Evolutionary conservation across 2,329 filamentous ascomycete species (phyloP).

Genomic region (Fusarium xyrophilum): DNA sequence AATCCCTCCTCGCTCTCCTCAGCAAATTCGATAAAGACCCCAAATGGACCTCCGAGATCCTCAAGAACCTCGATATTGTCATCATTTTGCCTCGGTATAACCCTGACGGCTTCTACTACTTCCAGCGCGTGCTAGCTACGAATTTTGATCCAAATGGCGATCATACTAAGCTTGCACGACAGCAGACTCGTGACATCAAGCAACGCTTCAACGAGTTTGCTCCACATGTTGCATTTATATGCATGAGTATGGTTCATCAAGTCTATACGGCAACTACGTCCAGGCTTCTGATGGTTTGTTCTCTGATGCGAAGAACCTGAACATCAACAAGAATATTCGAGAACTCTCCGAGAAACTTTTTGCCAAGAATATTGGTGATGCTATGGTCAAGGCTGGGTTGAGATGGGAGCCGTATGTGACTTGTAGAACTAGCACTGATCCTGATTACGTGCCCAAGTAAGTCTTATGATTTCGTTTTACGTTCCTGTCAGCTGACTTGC

Average conservation of each 20-base stretch:
- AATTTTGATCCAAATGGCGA: slow-evolving; percentile 46
- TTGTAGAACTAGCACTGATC: slow-evolving; percentile 27
- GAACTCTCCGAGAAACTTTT: slow-evolving; percentile 42
- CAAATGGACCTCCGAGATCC: slow-evolving; percentile 41
- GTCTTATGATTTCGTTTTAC: accelerated
- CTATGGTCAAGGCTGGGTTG: slow-evolving; percentile 40
- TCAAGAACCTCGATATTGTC: slow-evolving; percentile 42
- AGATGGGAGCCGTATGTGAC: slow-evolving; percentile 44
- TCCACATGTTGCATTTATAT: slow-evolving; percentile 46
- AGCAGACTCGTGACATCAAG: slow-evolving; percentile 45
- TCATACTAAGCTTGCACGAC: slow-evolving; percentile 44
- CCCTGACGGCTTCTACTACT: slow-evolving; percentile 46
- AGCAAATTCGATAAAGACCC: slow-evolving; percentile 43
- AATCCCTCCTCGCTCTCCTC: slow-evolving; percentile 42
- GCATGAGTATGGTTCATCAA: slow-evolving; percentile 42
- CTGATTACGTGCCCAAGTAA: slow-evolving; percentile 18
- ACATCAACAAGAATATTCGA: slow-evolving; percentile 44
- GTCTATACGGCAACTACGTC: slow-evolving; percentile 30
- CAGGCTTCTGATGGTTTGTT: slow-evolving; percentile 44
- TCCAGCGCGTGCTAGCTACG: slow-evolving; percentile 42
- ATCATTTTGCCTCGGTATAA: slow-evolving; percentile 45
- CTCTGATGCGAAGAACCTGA: slow-evolving; percentile 46
- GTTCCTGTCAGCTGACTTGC: accelerated
- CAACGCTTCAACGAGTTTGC: slow-evolving; percentile 38
- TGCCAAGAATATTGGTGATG: slow-evolving; percentile 38